A percentile compares a stretch with the other conserved stretches of the same genome.
Evolutionary conservation across 805 yeast species (phyloP).

Genomic region (Naumovozyma castellii): DNA sequence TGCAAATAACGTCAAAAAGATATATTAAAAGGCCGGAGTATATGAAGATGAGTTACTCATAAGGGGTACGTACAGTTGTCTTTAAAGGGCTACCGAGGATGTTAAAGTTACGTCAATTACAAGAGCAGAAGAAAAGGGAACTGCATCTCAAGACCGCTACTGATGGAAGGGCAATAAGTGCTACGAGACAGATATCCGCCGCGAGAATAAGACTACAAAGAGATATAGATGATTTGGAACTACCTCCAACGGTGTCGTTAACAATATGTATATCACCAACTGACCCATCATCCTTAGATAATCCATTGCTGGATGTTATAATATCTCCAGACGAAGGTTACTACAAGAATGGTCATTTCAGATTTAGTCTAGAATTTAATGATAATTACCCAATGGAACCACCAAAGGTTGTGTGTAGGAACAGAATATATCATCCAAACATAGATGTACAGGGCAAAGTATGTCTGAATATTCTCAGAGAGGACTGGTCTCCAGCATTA

Average conservation of each 20-base stretch:
- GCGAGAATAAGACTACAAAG: slow-evolving; percentile 19
- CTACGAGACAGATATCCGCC: slow-evolving; percentile 6
- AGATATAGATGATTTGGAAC: slow-evolving; percentile 19
- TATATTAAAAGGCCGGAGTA: no score
- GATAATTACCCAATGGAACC: slow-evolving; percentile 85
- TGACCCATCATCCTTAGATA: slow-evolving; percentile 1
- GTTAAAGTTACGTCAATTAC: slow-evolving; percentile 23
- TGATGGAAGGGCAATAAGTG: no score
- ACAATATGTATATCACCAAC: slow-evolving; percentile 5
- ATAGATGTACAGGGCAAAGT: slow-evolving; percentile 86
- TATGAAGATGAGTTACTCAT: no score
- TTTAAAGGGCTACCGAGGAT: no score
- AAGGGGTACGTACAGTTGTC: no score
- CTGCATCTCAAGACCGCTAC: no score
- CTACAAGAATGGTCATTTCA: slow-evolving; percentile 31
- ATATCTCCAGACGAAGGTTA: slow-evolving; percentile 25
- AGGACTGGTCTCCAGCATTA: slow-evolving; percentile 94
- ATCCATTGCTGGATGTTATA: slow-evolving; percentile 12
- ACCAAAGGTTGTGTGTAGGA: slow-evolving; percentile 67
- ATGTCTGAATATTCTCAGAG: slow-evolving; percentile 82
- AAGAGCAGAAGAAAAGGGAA: slow-evolving; percentile 15
- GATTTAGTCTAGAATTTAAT: slow-evolving; percentile 55
- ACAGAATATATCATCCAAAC: slow-evolving; percentile 85
- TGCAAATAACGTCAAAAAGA: no score
- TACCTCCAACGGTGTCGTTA: slow-evolving; percentile 18